Evolutionary conservation across 768 basidiomycete species (phyloP).

Genomic region (Kwoniella shandongensis): DNA sequence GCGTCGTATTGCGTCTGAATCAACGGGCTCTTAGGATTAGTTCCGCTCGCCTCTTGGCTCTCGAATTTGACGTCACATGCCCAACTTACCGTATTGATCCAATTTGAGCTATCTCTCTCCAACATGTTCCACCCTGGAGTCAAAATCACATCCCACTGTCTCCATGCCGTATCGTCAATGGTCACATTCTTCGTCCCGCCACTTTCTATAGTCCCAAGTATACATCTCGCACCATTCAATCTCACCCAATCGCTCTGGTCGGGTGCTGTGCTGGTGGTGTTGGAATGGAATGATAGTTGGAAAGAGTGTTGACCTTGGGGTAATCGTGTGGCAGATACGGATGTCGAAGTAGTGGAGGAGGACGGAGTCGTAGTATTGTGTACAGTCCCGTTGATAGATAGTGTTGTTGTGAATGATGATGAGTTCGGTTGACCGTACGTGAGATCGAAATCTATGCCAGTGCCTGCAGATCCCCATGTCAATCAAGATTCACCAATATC

Average conservation of each 20-base stretch:
- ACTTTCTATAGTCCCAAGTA: constrained; percentile 17
- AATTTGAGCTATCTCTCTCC: constrained; percentile 33
- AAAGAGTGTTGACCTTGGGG: constrained; percentile 25
- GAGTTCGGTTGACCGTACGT: constrained; percentile 3
- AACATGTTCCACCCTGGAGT: constrained; percentile 49
- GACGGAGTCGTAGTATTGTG: neutral
- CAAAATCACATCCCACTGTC: constrained; percentile 25
- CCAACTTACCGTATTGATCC: constrained; percentile 34
- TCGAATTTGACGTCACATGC: constrained; percentile 1
- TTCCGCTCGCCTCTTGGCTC: neutral
- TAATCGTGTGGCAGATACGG: constrained; percentile 15
- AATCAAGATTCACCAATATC: neutral
- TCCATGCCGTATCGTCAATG: constrained; percentile 46
- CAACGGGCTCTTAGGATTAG: neutral
- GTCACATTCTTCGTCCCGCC: constrained; percentile 23
- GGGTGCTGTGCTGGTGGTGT: neutral
- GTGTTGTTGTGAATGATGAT: constrained; percentile 1
- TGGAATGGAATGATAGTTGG: constrained; percentile 14
- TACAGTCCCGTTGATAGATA: constrained; percentile 16
- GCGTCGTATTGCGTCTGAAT: constrained; percentile 25
- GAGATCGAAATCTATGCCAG: constrained; percentile 14
- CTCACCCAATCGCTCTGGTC: constrained; percentile 14
- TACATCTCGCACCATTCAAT: constrained; percentile 24
- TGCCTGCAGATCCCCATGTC: neutral
- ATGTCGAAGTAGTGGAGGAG: neutral